Base-by-base conservation (phyloP, 2,329 filamentous ascomycete genomes). In the Chrysoporthe austroafricana region DNA sequence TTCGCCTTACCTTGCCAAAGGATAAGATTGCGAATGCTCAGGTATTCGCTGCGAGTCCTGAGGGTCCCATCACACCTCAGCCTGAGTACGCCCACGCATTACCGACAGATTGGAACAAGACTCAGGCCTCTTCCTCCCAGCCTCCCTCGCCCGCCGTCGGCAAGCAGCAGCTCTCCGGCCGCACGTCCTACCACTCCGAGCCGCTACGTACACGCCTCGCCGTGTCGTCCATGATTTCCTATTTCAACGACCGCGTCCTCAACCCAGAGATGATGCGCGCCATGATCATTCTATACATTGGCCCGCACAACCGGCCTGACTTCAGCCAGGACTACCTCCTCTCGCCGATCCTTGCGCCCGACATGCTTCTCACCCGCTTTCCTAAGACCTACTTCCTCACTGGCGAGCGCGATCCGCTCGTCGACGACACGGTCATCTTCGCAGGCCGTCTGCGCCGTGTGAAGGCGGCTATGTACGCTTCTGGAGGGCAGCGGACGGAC, bases 181-280 rank as follows among this genome's bases (percentile, higher is more conserved):
- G 75, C 43, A 74, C 79, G 2, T 87, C 86, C 6, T 84, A 87
- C 70, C 86, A 84, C 59, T 79, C 85, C 0, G 80, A 86, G 69
- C 85, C 86, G 1, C 81, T 97, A 70, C 89, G 87, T 72, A 98
- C 96, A 1, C 89, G 94, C n/a, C 86, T 99, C 11, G 94, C 95
- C 18, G 97, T 95, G 76, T 94, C 93, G 0, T 95, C 91, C n/a
- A 97, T 97, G 88, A 96, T 99, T 46, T 97, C 95, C 0, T 98
- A 98, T 79, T 97, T 97, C 78, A 96, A 97, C 77, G 96, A 99
- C 78, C 91, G 96, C 39, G 92, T 99, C 39, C 85, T 99, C 16
- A 95, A 93, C 0, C 95, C 96, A 0, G 96, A 99, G 79, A 97
- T 98, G 93, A 97, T 98, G 91, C 91, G 96, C 43, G 93, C 94